Percentiles rank a stretch among this genome's conserved stretches.
phyloP scores from a whole-genome alignment of 306 rosid genomes.

The Geum urbanum region DNA sequence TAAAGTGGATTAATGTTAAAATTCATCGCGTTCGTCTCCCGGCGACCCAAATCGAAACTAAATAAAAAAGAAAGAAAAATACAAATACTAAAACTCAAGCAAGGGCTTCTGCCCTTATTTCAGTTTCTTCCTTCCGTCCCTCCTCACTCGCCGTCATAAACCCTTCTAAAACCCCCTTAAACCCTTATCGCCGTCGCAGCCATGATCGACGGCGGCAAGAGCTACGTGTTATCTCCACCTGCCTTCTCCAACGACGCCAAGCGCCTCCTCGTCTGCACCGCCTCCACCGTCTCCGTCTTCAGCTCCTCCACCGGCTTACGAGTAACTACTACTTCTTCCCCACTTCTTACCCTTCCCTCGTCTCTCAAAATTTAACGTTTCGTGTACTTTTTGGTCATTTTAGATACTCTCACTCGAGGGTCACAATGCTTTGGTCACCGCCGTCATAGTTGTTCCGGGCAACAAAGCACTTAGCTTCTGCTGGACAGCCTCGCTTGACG shows the following conservation, averaged over 20 bases:
- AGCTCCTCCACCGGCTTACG: conserved; percentile 69
- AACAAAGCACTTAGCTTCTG: conserved; percentile 48
- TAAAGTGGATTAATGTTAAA: no score
- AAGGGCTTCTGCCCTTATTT: not conserved
- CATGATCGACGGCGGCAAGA: conserved; percentile 66
- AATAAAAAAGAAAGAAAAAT: not conserved
- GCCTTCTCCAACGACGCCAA: conserved; percentile 74
- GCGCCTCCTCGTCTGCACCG: conserved; percentile 67
- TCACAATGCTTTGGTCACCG: conserved; percentile 62
- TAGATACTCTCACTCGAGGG: conserved; percentile 57
- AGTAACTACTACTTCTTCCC: no score
- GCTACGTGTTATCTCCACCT: conserved; percentile 62
- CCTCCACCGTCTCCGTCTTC: conserved; percentile 58
- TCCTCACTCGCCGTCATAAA: not conserved
- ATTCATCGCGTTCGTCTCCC: no score
- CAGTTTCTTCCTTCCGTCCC: no score
- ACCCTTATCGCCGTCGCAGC: not conserved
- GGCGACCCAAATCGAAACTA: no score
- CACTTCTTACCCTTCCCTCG: not conserved
- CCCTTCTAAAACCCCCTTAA: not conserved
- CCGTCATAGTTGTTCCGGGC: conserved; percentile 56
- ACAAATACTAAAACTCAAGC: not conserved
- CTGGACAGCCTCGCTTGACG: conserved; percentile 81
- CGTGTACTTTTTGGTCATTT: not conserved
- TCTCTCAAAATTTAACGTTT: not conserved